Conservation (phyloP, 306 rosid genomes). For the Vigna radiata region DNA sequence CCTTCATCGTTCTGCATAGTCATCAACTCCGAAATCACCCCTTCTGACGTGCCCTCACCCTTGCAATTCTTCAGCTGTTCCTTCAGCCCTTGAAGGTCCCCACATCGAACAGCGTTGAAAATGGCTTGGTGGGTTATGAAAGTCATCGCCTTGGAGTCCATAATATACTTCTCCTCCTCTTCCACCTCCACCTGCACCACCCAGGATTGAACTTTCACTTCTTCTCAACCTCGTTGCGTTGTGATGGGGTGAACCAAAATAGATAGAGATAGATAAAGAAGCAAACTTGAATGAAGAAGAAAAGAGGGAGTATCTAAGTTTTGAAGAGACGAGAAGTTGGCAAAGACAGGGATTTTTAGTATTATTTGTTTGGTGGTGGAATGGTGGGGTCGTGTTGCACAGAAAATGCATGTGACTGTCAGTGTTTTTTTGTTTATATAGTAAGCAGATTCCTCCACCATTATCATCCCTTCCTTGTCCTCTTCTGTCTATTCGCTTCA, state of each 20-base stretch:
- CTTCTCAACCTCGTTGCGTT: neutral
- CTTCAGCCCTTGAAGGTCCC: slow-evolving; percentile 61
- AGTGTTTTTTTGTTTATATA: neutral
- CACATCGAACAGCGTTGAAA: slow-evolving; percentile 81
- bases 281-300: slow-evolving; percentile 6
- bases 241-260: neutral
- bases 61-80: slow-evolving; percentile 40
- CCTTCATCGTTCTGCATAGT: slow-evolving; percentile 80
- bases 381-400: slow-evolving; percentile 42
- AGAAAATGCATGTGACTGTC: slow-evolving; percentile 46
- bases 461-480: neutral
- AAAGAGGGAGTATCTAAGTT: slow-evolving; percentile 30
- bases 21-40: slow-evolving; percentile 62
- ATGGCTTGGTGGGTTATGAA: slow-evolving; percentile 75
- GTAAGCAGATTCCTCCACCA: slow-evolving; percentile 2
- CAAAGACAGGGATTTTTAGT: neutral
- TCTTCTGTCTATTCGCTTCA: neutral
- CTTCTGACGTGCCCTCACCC: slow-evolving; percentile 53
- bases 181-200: neutral
- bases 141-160: slow-evolving; percentile 71
- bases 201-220: neutral
- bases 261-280: slow-evolving; percentile 9
- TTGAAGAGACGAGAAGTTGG: slow-evolving; percentile 6
- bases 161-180: slow-evolving; percentile 42
- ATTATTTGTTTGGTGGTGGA: slow-evolving; percentile 13